These are phyloP conservation scores for Trametes sp. DNA, from an alignment of 1,284 basidiomycete genomes.

Conservation along the genomic window DNA sequence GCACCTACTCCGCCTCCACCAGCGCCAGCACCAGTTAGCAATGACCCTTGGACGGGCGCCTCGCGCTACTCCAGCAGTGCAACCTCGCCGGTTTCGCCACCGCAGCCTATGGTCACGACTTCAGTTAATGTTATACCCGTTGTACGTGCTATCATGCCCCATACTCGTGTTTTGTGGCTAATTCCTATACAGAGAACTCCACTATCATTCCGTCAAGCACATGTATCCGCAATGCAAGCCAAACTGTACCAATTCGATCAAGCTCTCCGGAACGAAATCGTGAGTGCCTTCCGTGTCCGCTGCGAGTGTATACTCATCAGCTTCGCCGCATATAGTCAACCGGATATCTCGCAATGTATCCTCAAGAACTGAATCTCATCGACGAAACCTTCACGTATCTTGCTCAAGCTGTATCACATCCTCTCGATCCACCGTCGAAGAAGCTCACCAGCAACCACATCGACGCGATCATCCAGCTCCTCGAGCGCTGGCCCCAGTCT, in stretches of 20 bases:
- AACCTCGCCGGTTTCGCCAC: slow-evolving; percentile 33
- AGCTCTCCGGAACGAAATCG: slow-evolving; percentile 71
- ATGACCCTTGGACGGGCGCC: slow-evolving; percentile 79
- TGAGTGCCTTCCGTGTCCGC: slow-evolving; percentile 43
- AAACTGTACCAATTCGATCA: slow-evolving; percentile 89
- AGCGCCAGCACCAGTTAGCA: slow-evolving; percentile 24
- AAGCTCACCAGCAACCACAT: slow-evolving; percentile 58
- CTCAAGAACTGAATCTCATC: slow-evolving; percentile 68
- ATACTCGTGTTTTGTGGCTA: not conserved
- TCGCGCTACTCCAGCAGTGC: slow-evolving; percentile 60
- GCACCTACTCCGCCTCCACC: slow-evolving; percentile 34
- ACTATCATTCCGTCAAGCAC: slow-evolving; percentile 87
- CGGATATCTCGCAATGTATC: slow-evolving; percentile 70
- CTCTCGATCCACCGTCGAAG: slow-evolving; percentile 38
- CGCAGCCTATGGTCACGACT: slow-evolving; percentile 16
- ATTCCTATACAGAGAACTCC: slow-evolving; percentile 52
- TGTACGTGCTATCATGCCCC: slow-evolving; percentile 49
- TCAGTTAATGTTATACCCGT: slow-evolving; percentile 58
- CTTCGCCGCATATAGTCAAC: slow-evolving; percentile 59
- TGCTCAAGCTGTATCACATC: slow-evolving; percentile 52
- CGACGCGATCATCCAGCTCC: slow-evolving; percentile 67
- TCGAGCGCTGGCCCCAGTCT: slow-evolving; percentile 82
- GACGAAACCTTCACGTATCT: slow-evolving; percentile 75
- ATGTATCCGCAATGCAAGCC: slow-evolving; percentile 84
- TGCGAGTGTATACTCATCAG: not conserved